Base-by-base conservation (phyloP, 2,329 filamentous ascomycete species). In the Ophiocordyceps camponoti-saundersi region DNA sequence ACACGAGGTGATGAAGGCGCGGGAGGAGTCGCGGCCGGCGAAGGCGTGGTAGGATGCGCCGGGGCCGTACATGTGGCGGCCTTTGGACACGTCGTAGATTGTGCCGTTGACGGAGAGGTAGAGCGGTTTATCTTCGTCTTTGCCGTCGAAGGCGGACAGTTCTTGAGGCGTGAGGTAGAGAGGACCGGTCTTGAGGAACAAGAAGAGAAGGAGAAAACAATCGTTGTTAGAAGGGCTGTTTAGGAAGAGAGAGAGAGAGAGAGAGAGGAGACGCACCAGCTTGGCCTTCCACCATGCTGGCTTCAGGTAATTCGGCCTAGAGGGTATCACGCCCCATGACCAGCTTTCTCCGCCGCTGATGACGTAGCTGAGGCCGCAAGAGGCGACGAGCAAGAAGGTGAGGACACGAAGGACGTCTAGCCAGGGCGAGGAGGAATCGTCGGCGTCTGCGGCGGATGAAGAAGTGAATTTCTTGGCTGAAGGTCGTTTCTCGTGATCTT, bases 1-100 rank as follows among this genome's bases (percentile, higher is more conserved):
- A 64, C 92, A 98, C 18, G 86, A 87, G 2, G 92, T 96, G 11
- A 98, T 80, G 63, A 88, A 98, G 20, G 82, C 87, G 44, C 92
- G 82, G 15, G 84, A 79, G 32, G 90, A 89, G 64, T 98, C 92
- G 51, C 74, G 73, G 50, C 90, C 92, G 0, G 88, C 78, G 63
- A 98, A 95, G 66, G 83, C 81, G 57, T 80, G 73, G 70, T 98
- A 98, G 36, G 79, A 79, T 5, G 89, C 92, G 26, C 87, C 88
- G 0, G 89, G 82, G 1, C 85, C 85, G 68, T 92, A 92, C 65
- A 83, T 69, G 62, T 73, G 63, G 55, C 76, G 71, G 47, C 79
- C 80, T 29, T 72, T 65, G n/a, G 77, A 76, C 40, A 93, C 86
- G 63, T 93, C 86, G 72, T 83, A 92, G 65, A 93, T 85, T 48